phyloP scores from a whole-genome alignment of 164 flowering plant genomes.

The Santalum album region DNA sequence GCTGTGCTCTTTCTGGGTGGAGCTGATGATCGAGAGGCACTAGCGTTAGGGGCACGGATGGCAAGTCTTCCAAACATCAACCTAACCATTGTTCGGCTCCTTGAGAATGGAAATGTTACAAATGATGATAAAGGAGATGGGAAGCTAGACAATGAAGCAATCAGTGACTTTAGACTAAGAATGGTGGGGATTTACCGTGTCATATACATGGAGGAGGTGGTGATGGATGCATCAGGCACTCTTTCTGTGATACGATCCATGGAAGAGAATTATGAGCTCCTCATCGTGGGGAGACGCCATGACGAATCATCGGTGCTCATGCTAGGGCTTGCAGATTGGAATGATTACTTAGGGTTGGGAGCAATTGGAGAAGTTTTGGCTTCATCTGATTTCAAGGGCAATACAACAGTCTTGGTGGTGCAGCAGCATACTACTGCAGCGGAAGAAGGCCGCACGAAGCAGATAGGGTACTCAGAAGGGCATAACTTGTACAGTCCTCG shows the following conservation, averaged over 20 bases:
- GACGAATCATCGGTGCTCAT: neutral
- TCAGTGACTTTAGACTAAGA: slow-evolving; percentile 11
- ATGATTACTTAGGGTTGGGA: slow-evolving; percentile 11
- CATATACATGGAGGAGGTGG: slow-evolving; percentile 19
- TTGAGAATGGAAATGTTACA: slow-evolving; percentile 9
- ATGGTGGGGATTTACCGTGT: slow-evolving; percentile 6
- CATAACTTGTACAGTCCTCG: neutral
- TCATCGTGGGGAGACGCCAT: slow-evolving; percentile 15
- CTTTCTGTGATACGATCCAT: slow-evolving; percentile 12
- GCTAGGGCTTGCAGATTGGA: slow-evolving; percentile 13
- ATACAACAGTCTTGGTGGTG: slow-evolving; percentile 17
- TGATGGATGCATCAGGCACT: slow-evolving; percentile 17
- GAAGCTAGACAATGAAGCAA: slow-evolving; percentile 12
- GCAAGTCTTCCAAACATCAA: slow-evolving; percentile 6
- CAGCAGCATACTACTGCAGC: slow-evolving; percentile 14
- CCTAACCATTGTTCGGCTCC: slow-evolving; percentile 12
- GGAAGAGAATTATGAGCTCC: slow-evolving; percentile 15
- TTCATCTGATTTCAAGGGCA: slow-evolving; percentile 11
- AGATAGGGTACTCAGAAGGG: neutral
- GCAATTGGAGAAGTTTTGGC: slow-evolving; percentile 14
- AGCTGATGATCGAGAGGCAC: neutral
- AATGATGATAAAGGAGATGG: slow-evolving; percentile 4
- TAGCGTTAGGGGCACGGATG: slow-evolving; percentile 6
- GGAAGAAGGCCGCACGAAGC: neutral
- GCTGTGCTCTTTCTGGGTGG: neutral